A percentile compares a stretch with the other conserved stretches of the same genome.
Conservation (phyloP, 306 rosid genomes). For the Prunus fruticosa region DNA sequence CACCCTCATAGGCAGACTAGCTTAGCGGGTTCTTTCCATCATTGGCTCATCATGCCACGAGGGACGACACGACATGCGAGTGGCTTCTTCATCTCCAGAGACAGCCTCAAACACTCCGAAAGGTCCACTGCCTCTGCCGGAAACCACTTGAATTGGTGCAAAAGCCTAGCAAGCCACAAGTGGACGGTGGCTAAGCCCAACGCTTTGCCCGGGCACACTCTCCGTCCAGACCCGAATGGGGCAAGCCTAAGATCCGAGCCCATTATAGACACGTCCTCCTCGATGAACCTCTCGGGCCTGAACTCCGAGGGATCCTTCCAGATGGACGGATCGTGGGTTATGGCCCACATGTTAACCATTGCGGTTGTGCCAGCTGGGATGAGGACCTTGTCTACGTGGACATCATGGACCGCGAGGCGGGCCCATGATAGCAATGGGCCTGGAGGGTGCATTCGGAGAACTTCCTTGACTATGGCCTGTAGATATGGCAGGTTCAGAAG, state of each 20-base stretch:
- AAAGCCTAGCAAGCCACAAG: slow-evolving; percentile 75
- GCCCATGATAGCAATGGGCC: slow-evolving; percentile 98
- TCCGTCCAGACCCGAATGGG: slow-evolving; percentile 80
- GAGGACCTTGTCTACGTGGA: slow-evolving; percentile 52
- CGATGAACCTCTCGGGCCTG: slow-evolving; percentile 62
- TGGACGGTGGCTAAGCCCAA: slow-evolving; percentile 74
- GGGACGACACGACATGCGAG: slow-evolving; percentile 35
- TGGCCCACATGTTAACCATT: slow-evolving; percentile 98
- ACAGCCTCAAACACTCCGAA: slow-evolving; percentile 65
- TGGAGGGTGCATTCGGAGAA: slow-evolving; percentile 78
- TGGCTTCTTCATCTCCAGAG: slow-evolving; percentile 77
- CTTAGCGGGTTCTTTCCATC: neutral
- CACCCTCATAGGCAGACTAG: neutral
- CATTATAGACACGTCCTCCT: slow-evolving; percentile 61
- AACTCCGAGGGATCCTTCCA: slow-evolving; percentile 84
- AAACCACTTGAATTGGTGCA: slow-evolving; percentile 57
- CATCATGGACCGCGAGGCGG: slow-evolving; percentile 66
- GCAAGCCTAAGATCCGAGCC: slow-evolving; percentile 79
- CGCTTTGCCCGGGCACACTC: slow-evolving; percentile 77
- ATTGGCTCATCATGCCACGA: slow-evolving; percentile 5
- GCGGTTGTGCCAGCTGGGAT: slow-evolving; percentile 91
- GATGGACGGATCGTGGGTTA: slow-evolving; percentile 56
- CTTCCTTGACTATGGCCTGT: slow-evolving; percentile 84
- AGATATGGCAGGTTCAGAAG: slow-evolving; percentile 63
- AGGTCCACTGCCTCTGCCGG: slow-evolving; percentile 55